Percentiles rank a stretch among this genome's conserved stretches.
Evolutionary conservation across 2,329 filamentous ascomycete genomes (phyloP).

Genomic region (Colletotrichum sp.): DNA sequence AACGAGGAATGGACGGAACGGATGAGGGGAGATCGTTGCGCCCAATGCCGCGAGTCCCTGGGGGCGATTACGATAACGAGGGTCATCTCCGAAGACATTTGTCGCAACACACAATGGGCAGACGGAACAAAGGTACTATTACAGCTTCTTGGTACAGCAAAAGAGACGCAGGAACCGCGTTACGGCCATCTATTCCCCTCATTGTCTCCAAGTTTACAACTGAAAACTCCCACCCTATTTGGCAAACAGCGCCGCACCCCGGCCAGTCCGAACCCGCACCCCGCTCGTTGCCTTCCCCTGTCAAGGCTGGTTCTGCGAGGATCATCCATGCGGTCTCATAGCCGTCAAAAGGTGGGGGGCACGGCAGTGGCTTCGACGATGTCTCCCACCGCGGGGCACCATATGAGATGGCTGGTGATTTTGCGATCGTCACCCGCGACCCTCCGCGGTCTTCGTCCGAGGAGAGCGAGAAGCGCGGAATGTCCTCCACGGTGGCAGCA

Average conservation of each 20-base stretch:
- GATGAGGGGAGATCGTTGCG: background rate
- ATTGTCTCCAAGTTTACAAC: slow-evolving; percentile 4
- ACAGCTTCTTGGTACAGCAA: background rate
- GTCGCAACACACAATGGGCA: background rate
- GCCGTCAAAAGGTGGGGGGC: slow-evolving; percentile 6
- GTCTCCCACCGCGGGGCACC: background rate
- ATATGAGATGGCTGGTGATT: background rate
- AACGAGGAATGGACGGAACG: background rate
- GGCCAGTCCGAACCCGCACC: slow-evolving; percentile 9
- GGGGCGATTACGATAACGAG: slow-evolving; percentile 4
- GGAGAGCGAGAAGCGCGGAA: slow-evolving; percentile 1
- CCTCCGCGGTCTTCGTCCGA: background rate
- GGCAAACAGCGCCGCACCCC: slow-evolving; percentile 7
- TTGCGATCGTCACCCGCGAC: background rate
- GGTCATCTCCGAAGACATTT: slow-evolving; percentile 5
- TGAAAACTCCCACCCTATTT: background rate
- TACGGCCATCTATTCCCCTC: background rate
- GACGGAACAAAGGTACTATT: background rate
- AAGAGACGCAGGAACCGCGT: slow-evolving; percentile 15
- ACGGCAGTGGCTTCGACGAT: slow-evolving; percentile 1
- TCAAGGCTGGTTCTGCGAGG: slow-evolving; percentile 1
- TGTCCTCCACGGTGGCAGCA: background rate
- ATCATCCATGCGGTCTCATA: slow-evolving; percentile 8
- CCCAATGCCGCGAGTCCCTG: background rate
- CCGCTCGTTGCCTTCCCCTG: slow-evolving; percentile 1